Conservation (phyloP, 768 basidiomycete genomes). For the Tulasnella sp. region DNA sequence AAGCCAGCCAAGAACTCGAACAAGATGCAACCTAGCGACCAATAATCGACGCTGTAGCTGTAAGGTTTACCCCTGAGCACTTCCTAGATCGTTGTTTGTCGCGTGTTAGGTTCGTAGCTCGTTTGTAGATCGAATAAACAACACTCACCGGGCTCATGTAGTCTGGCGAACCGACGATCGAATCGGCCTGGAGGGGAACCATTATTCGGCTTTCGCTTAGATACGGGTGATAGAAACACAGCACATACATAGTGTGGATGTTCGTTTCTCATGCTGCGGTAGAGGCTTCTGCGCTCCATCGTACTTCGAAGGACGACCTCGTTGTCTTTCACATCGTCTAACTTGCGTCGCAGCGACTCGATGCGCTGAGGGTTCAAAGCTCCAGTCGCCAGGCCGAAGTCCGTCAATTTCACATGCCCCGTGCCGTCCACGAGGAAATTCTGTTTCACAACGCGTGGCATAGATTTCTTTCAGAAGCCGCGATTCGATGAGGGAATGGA, state of each 20-base stretch:
- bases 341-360: slow-evolving; percentile 89
- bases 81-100: slow-evolving; percentile 38
- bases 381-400: slow-evolving; percentile 95
- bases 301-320: slow-evolving; percentile 83
- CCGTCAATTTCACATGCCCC: slow-evolving; percentile 95
- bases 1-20: slow-evolving; percentile 97
- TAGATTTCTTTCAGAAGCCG: not conserved
- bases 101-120: not conserved
- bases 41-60: slow-evolving; percentile 92
- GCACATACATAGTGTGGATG: slow-evolving; percentile 60
- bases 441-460: slow-evolving; percentile 29
- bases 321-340: slow-evolving; percentile 93
- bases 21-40: slow-evolving; percentile 95
- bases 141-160: slow-evolving; percentile 65
- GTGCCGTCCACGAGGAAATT: slow-evolving; percentile 94
- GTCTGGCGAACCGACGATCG: slow-evolving; percentile 94
- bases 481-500: not conserved
- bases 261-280: slow-evolving; percentile 79
- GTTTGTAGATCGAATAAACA: not conserved
- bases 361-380: slow-evolving; percentile 90
- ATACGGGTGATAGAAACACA: not conserved
- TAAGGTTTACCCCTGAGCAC: slow-evolving; percentile 92
- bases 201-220: not conserved
- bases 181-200: slow-evolving; percentile 48
- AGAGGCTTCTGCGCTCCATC: slow-evolving; percentile 86